A percentile compares a stretch with the other conserved stretches of the same genome.
phyloP scores from a whole-genome alignment of 257 asterid species.

The Nicotiana obtusifolia region DNA sequence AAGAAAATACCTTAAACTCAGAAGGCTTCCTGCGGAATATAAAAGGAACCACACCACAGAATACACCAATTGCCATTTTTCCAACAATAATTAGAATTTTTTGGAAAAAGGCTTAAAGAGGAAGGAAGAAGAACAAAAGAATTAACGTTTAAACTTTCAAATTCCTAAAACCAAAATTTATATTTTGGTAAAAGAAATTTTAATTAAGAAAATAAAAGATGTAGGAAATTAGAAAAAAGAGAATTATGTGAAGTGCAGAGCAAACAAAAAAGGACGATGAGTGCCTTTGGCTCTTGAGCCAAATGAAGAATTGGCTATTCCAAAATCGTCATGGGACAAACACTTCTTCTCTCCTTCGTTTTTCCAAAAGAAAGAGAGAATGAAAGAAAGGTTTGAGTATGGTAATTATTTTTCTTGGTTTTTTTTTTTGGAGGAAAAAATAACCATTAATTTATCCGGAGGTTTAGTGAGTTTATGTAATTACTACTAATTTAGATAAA shows the following conservation, averaged over 20 bases:
- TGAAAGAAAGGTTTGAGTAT: constrained; percentile 33
- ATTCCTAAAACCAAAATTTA: neutral
- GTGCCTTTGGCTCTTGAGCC: neutral
- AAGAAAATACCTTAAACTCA: constrained; percentile 5
- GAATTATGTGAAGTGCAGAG: constrained; percentile 15
- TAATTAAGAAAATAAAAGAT: neutral
- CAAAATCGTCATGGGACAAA: neutral
- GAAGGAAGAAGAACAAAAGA: neutral
- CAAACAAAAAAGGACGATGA: constrained; percentile 13
- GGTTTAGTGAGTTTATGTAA: neutral
- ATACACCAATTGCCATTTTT: constrained; percentile 10
- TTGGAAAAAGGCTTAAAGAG: neutral
- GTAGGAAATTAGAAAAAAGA: constrained; percentile 6
- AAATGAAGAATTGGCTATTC: neutral
- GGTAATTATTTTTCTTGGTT: constrained; percentile 2
- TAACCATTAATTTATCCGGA: neutral
- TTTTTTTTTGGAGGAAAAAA: constrained; percentile 11
- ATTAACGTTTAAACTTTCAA: neutral
- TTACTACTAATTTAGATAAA: neutral
- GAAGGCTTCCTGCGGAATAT: constrained; percentile 14
- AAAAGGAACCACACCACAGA: constrained; percentile 12
- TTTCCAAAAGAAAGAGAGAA: constrained; percentile 27
- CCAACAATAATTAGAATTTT: neutral
- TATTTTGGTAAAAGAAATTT: neutral
- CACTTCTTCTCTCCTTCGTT: constrained; percentile 43